Evolutionary conservation across 169 alveolate species (phyloP).

Genomic region (Ophryocystis elektroscirrha): DNA sequence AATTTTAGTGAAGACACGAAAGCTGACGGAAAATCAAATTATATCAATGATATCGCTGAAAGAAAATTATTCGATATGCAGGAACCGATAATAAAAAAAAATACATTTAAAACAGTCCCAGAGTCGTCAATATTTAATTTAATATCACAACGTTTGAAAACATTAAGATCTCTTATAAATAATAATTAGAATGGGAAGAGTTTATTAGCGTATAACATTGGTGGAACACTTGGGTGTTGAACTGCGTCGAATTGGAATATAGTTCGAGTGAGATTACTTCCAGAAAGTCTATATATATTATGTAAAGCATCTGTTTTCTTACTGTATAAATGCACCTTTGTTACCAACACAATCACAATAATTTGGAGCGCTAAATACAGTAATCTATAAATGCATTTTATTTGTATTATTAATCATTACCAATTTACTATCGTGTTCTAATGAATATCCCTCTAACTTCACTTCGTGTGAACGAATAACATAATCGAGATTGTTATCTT

Average conservation of each 20-base stretch:
- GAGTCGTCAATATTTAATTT: not conserved
- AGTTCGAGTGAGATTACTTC: no score
- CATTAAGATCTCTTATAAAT: slow-evolving; percentile 17
- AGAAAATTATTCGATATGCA: not conserved
- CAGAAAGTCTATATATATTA: no score
- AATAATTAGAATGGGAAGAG: no score
- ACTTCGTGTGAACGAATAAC: slow-evolving; percentile 91
- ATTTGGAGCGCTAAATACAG: slow-evolving; percentile 98
- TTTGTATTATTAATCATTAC: no score
- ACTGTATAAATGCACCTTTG: slow-evolving; percentile 90
- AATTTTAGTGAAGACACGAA: not conserved
- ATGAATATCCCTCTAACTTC: slow-evolving; percentile 88
- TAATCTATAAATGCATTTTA: no score
- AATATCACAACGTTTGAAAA: not conserved
- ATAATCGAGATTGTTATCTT: slow-evolving; percentile 59
- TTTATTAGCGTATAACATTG: slow-evolving; percentile 77
- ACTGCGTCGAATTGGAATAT: slow-evolving; percentile 71
- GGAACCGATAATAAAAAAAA: no score
- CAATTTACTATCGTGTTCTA: slow-evolving; percentile 79
- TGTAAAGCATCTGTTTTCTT: no score
- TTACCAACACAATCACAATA: slow-evolving; percentile 98
- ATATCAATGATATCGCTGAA: not conserved
- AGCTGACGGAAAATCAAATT: not conserved
- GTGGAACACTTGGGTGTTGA: slow-evolving; percentile 72
- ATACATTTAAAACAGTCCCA: not conserved